These are phyloP conservation scores for Furcasterigmium furcatum DNA, from an alignment of 2,329 filamentous ascomycete species.

Conservation along the genomic window DNA sequence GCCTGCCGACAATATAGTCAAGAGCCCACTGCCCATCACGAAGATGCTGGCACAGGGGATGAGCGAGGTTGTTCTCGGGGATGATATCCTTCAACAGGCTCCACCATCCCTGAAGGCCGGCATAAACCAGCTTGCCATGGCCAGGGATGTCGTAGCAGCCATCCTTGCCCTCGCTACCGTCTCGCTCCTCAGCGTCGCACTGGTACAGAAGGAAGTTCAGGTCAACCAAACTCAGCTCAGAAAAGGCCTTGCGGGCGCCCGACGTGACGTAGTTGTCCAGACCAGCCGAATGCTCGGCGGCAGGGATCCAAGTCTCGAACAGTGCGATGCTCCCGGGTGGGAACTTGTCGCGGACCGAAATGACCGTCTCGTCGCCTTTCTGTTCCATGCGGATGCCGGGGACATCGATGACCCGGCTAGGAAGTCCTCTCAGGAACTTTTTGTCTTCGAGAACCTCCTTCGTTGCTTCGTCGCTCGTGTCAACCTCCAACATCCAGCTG, in stretches of 20 bases:
- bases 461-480: conserved; percentile 68
- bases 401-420: conserved; percentile 73
- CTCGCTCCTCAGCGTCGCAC: conserved; percentile 83
- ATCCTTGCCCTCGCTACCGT: conserved; percentile 74
- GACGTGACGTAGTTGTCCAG: conserved; percentile 84
- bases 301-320: conserved; percentile 94
- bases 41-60: conserved; percentile 90
- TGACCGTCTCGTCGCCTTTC: conserved; percentile 71
- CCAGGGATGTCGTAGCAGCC: conserved; percentile 88
- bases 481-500: conserved; percentile 89
- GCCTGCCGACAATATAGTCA: conserved; percentile 78
- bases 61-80: conserved; percentile 83
- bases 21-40: conserved; percentile 89
- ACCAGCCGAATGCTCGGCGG: conserved; percentile 77
- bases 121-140: conserved; percentile 83
- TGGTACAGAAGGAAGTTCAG: conserved; percentile 91
- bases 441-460: conserved; percentile 65
- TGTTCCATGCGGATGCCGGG: conserved; percentile 70
- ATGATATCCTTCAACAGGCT: conserved; percentile 84
- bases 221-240: conserved; percentile 70
- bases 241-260: conserved; percentile 76
- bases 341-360: conserved; percentile 79
- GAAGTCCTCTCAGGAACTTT: conserved; percentile 73
- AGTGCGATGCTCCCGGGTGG: conserved; percentile 92
- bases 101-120: conserved; percentile 98